Conservation (phyloP, 2,329 filamentous ascomycete genomes). For the Diaporthe destruens region DNA sequence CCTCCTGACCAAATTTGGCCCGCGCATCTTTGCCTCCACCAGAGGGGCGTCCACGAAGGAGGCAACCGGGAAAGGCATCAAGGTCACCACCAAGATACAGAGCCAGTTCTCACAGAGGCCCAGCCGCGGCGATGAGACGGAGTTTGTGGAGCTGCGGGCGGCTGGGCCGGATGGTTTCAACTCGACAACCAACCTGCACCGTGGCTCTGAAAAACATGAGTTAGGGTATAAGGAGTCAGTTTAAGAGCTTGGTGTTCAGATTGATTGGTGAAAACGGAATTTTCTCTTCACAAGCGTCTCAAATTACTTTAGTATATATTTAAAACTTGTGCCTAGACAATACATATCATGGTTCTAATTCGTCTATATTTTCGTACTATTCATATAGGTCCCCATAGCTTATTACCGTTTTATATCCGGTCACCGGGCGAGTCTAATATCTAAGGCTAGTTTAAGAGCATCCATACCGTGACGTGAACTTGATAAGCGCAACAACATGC, state of each 20-base stretch:
- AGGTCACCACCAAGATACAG: slow-evolving; percentile 20
- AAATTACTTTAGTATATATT: neutral
- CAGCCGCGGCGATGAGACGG: slow-evolving; percentile 2
- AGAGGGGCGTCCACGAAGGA: neutral
- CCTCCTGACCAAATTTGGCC: slow-evolving; percentile 21
- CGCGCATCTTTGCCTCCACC: neutral
- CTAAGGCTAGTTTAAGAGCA: neutral
- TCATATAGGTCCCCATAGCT: neutral
- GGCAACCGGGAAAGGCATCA: slow-evolving; percentile 7
- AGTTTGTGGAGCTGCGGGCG: slow-evolving; percentile 10
- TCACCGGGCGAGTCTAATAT: too few species aligned
- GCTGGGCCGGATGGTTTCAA: slow-evolving; percentile 17
- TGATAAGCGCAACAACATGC: neutral
- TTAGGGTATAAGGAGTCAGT: slow-evolving; percentile 11
- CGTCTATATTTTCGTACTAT: neutral
- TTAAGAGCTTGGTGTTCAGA: neutral
- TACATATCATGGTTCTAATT: neutral
- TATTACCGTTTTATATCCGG: neutral
- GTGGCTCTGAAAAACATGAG: neutral
- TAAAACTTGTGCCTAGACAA: neutral
- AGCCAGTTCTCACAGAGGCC: slow-evolving; percentile 9
- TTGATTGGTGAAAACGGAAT: neutral
- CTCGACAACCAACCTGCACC: slow-evolving; percentile 4
- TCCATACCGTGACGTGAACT: neutral
- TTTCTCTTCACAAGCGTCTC: neutral